These are phyloP conservation scores for Saccharomycopsis javanensis DNA, from an alignment of 805 yeast genomes.

Conservation along the genomic window DNA sequence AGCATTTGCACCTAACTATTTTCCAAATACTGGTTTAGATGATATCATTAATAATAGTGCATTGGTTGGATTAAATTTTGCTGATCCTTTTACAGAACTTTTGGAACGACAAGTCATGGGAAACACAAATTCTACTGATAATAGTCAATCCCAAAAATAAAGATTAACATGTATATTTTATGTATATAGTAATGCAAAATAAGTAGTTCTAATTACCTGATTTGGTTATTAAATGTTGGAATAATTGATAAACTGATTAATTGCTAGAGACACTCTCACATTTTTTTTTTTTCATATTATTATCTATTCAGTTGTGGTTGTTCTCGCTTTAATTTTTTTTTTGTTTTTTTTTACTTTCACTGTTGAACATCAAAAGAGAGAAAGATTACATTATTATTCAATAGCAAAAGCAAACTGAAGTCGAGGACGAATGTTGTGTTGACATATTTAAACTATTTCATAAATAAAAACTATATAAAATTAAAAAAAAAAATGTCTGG, in stretches of 20 bases:
- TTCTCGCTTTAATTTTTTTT: background rate
- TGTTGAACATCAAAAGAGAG: background rate
- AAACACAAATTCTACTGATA: background rate
- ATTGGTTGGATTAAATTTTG: constrained; percentile 42
- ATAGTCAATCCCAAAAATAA: background rate
- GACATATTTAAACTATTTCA: background rate
- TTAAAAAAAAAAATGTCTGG: constrained; percentile 7
- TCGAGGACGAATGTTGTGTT: too few species aligned
- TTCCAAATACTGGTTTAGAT: constrained; percentile 1
- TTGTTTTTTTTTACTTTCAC: background rate
- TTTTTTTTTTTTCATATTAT: too few species aligned
- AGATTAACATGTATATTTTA: background rate
- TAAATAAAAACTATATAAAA: background rate
- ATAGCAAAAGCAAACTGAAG: too few species aligned
- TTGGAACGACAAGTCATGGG: constrained; percentile 45
- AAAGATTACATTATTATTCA: too few species aligned
- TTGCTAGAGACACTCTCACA: background rate
- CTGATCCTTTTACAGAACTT: constrained; percentile 75
- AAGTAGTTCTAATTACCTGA: background rate
- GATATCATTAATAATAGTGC: background rate
- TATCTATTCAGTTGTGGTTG: too few species aligned
- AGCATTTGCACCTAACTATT: background rate
- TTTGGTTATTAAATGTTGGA: background rate
- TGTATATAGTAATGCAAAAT: background rate
- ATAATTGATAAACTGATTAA: background rate